These are phyloP conservation scores for Mortierella sp. DNA, from an alignment of 371 early-diverging fungal species.

Conservation along the genomic window DNA sequence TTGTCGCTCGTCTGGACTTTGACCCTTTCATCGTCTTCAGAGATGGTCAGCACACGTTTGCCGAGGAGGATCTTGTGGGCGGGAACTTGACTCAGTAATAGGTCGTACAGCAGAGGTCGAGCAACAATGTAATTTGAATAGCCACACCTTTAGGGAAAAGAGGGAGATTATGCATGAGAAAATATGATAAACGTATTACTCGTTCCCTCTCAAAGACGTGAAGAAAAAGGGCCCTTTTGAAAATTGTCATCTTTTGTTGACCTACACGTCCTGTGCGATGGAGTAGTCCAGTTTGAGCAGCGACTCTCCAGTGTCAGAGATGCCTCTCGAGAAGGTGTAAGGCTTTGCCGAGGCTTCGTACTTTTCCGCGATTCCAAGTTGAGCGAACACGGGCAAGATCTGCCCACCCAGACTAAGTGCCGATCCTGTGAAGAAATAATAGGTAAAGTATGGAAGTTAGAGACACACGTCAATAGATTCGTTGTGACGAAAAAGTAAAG, in stretches of 20 bases:
- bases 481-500: neutral
- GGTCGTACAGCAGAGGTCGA: constrained; percentile 12
- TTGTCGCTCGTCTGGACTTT: constrained; percentile 12
- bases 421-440: neutral
- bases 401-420: neutral
- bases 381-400: neutral
- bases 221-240: too few species aligned
- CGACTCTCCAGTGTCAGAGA: neutral
- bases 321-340: neutral
- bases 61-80: constrained; percentile 9
- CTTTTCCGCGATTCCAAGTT: neutral
- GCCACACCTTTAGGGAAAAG: neutral
- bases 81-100: constrained; percentile 15
- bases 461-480: neutral
- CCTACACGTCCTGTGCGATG: neutral
- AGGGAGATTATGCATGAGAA: too few species aligned
- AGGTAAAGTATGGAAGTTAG: neutral
- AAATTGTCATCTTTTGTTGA: neutral
- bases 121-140: constrained; percentile 10
- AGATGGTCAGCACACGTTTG: constrained; percentile 4
- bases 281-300: neutral
- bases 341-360: neutral
- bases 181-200: too few species aligned
- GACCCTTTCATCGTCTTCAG: neutral
- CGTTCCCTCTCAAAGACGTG: too few species aligned